Evolutionary conservation across 192 early-diverging fungal genomes (phyloP).

Genomic region (Coemansia sp.): DNA sequence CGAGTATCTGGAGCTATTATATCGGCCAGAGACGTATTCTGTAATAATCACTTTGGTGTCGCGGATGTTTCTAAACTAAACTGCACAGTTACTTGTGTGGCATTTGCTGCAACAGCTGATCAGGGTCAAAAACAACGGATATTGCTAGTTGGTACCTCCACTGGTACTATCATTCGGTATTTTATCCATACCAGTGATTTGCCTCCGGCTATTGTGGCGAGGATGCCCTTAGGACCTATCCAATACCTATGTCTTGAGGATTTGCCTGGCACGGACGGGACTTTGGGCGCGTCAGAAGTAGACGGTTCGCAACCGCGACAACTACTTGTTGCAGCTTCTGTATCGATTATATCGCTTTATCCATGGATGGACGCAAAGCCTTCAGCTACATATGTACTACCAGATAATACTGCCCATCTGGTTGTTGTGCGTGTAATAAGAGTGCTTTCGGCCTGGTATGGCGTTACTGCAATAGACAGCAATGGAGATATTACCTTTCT

Average conservation of each 20-base stretch:
- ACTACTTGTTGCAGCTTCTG: conserved; percentile 5
- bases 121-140: not conserved
- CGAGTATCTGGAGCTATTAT: conserved; percentile 7
- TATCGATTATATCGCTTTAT: not conserved
- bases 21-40: not conserved
- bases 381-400: conserved; percentile 6
- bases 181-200: not conserved
- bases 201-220: not conserved
- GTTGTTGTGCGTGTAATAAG: conserved; percentile 16
- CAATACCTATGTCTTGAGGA: not conserved
- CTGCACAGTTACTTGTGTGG: not conserved
- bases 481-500: conserved; percentile 13
- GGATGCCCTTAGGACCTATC: not conserved
- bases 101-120: not conserved
- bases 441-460: conserved; percentile 21
- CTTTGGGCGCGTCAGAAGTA: not conserved
- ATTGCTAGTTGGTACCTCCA: not conserved
- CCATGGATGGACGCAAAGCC: not conserved
- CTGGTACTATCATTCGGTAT: not conserved
- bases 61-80: not conserved
- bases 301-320: not conserved
- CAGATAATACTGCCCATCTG: not conserved
- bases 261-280: not conserved
- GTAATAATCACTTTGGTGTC: not conserved
- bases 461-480: conserved; percentile 24